phyloP scores from a whole-genome alignment of 1,284 basidiomycete species.

The Tausonia pullulans region DNA sequence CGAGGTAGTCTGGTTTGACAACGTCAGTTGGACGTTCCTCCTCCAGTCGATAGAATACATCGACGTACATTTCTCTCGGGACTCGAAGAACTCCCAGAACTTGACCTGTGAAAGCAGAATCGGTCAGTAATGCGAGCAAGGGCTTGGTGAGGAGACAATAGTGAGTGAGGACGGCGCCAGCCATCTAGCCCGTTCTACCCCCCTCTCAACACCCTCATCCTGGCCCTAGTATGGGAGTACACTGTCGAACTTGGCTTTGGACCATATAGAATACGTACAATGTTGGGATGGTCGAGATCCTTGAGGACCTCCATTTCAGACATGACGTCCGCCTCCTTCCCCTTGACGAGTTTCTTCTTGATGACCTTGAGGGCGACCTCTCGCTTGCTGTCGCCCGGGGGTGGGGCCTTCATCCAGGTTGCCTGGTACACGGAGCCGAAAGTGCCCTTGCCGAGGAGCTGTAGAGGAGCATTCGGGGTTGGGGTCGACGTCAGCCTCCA shows the following conservation, averaged over 20 bases:
- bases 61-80: background rate
- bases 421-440: constrained; percentile 44
- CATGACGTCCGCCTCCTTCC: constrained; percentile 72
- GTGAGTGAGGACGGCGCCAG: background rate
- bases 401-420: constrained; percentile 41
- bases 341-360: constrained; percentile 81
- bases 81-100: constrained; percentile 89
- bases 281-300: constrained; percentile 75
- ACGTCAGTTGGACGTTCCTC: background rate
- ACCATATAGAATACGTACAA: constrained; percentile 40
- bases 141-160: background rate
- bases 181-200: no score
- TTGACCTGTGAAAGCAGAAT: constrained; percentile 52
- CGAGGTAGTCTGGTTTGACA: constrained; percentile 50
- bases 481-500: background rate
- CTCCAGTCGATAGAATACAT: no score
- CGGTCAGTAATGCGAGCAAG: constrained; percentile 15
- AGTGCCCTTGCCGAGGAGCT: constrained; percentile 60
- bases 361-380: constrained; percentile 77
- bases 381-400: constrained; percentile 38
- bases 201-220: no score
- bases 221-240: no score
- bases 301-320: constrained; percentile 81
- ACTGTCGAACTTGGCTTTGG: no score
- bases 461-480: constrained; percentile 23